Evolutionary conservation across 129 eudicot genomes (phyloP), one percentile per base, ranked within the genome.

Genomic region (Tagetes patula): DNA sequence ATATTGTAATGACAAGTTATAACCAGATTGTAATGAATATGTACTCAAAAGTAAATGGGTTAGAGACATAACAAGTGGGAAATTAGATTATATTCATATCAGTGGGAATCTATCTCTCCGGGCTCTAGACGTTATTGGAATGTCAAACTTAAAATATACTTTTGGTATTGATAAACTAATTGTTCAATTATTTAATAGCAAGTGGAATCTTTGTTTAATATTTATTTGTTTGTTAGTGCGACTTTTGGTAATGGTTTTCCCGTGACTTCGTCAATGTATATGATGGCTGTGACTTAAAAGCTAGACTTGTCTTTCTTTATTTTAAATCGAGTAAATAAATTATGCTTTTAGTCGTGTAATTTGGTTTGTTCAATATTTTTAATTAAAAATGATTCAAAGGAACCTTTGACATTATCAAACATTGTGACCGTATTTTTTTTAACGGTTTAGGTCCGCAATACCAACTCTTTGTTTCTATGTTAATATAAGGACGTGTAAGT

Each of bases 191-290:
- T 8, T 70, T 70, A 40, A 39, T 49, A 62, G 67, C 67, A 40
- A 78, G 67, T 70, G 72, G 71, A 71, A 41, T 78, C 37, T 32
- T 61, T 61, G 33, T 71, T 40, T 41, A 7, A 40, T 11, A 34
- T 38, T 53, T 53, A 65, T 65, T 42, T 27, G 37, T 30, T 52
- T 32, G 6, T 49, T 65, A 30, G 31, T 75, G 71, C 63, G 79
- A 52, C 79, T 65, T 52, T 64, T 74, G 8, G 14, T 30, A 63
- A 48, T 65, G 63, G 8, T 56, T 56, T 56, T 30, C 65, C 31
- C 37, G 45, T 52, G 72, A 75, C 79, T 14, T 75, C 52, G 72
- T 75, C 79, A 13, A 41, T 65, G 79, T 30, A 30, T 64, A 12
- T 49, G 79, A 40, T 64, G 65, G 65, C 79, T 74, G 36, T 49